Percentiles rank a stretch among this genome's conserved stretches.
These are phyloP conservation scores for Aureobasidium sp. DNA, from an alignment of 2,329 filamentous ascomycete genomes.

Conservation along the genomic window DNA sequence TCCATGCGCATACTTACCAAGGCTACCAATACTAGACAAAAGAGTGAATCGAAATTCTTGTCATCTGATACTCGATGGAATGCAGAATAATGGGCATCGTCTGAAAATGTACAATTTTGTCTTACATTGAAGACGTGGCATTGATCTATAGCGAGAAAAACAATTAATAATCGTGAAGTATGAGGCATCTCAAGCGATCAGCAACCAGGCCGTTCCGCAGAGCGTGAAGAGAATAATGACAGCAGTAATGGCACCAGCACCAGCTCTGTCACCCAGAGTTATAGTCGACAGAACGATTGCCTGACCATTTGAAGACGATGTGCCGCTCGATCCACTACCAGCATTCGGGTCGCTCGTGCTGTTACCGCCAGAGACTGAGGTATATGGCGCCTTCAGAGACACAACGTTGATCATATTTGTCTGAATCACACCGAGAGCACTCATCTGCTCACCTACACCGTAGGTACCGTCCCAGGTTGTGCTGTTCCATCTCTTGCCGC, in stretches of 20 bases:
- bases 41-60: no score
- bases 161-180: not conserved
- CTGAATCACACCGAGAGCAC: conserved; percentile 43
- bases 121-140: no score
- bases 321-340: conserved; percentile 31
- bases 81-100: no score
- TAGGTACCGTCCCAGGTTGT: conserved; percentile 35
- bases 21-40: no score
- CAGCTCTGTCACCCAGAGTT: conserved; percentile 55
- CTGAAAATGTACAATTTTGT: no score
- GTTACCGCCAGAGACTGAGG: conserved; percentile 43
- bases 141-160: no score
- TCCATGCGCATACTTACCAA: no score
- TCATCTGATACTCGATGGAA: no score
- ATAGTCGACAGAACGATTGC: conserved; percentile 26
- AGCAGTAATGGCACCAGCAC: conserved; percentile 59
- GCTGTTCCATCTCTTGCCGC: conserved; percentile 36
- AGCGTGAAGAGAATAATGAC: conserved; percentile 50
- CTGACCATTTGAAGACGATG: conserved; percentile 20
- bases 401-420: conserved; percentile 34
- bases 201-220: conserved; percentile 32
- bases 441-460: conserved; percentile 50
- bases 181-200: not conserved
- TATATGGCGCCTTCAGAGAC: conserved; percentile 33
- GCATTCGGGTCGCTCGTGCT: conserved; percentile 38